Conservation (phyloP, 306 rosid genomes). For the Psophocarpus tetragonolobus region DNA sequence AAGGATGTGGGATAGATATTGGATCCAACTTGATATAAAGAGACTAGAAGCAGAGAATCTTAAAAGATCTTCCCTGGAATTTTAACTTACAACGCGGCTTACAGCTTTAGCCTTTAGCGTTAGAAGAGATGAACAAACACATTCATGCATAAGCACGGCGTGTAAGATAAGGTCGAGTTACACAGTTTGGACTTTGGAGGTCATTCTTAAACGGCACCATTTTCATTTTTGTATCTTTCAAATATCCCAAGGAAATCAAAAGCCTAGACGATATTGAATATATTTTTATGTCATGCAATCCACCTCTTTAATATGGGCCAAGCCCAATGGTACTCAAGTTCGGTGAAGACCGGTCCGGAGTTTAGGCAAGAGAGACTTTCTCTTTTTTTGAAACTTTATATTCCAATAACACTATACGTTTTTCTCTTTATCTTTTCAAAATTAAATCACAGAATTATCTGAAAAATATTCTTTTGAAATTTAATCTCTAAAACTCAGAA, state of each 20-base stretch:
- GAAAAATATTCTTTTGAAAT: too few species aligned
- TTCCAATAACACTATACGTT: too few species aligned
- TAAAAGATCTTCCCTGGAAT: background rate
- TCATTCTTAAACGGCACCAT: background rate
- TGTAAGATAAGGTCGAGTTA: background rate
- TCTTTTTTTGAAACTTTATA: too few species aligned
- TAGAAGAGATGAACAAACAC: background rate
- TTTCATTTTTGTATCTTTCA: too few species aligned
- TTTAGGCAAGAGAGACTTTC: background rate
- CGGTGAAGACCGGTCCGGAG: background rate
- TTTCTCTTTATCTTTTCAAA: too few species aligned
- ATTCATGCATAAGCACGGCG: background rate
- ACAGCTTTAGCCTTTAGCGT: background rate
- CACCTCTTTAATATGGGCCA: background rate
- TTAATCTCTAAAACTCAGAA: too few species aligned
- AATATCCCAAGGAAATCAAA: too few species aligned
- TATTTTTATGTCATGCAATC: too few species aligned
- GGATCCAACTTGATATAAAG: background rate
- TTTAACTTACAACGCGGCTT: background rate
- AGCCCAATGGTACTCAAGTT: background rate
- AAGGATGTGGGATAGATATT: background rate
- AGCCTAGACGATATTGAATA: too few species aligned
- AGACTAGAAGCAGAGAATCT: background rate
- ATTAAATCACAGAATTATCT: too few species aligned
- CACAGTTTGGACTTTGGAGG: too few species aligned